Conservation (phyloP, 305 asterid genomes). For the Fraxinus greggii region DNA sequence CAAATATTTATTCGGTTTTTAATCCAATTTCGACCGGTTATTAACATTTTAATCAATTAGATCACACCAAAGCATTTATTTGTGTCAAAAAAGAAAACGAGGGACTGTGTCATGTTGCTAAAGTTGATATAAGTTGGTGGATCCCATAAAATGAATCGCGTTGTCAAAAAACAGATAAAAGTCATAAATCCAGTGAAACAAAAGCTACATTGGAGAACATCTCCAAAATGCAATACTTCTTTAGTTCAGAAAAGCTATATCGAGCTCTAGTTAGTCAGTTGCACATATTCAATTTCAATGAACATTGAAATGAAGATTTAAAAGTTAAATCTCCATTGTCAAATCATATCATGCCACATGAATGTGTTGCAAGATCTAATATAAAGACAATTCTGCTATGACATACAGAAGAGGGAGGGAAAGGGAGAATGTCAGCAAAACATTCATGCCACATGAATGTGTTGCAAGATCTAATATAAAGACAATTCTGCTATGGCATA, state of each 20-base stretch:
- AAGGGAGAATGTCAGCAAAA: conserved; percentile 15
- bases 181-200: no score
- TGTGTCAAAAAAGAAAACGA: background rate
- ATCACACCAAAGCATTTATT: background rate
- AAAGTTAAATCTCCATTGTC: background rate
- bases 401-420: background rate
- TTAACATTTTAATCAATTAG: no score
- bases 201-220: background rate
- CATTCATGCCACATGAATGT: conserved; percentile 1
- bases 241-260: background rate
- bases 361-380: background rate
- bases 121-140: no score
- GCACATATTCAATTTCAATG: background rate
- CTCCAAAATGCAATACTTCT: background rate
- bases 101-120: background rate
- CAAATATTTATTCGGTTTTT: background rate
- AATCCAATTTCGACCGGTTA: background rate
- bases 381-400: background rate
- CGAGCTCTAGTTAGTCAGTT: background rate
- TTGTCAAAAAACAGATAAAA: no score
- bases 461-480: background rate
- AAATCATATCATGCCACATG: background rate
- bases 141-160: no score
- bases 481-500: background rate
- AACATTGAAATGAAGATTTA: background rate